Percentiles rank a stretch among this genome's conserved stretches.
These are phyloP conservation scores for Apiosordaria backusii DNA, from an alignment of 495 filamentous ascomycete species.

Conservation along the genomic window DNA sequence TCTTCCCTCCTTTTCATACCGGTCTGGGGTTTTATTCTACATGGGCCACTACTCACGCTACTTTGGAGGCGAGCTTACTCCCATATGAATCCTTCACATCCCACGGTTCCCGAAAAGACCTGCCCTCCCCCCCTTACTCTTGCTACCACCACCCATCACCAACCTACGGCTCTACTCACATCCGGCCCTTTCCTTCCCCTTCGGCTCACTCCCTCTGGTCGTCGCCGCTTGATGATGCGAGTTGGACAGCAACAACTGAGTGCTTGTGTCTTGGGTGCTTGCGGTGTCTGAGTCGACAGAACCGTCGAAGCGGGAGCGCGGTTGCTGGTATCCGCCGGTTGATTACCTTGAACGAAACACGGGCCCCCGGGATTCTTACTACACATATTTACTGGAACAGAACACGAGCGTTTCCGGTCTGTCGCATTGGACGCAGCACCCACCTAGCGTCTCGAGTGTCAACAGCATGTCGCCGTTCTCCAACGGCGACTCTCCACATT, in stretches of 20 bases:
- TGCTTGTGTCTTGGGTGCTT: constrained; percentile 14
- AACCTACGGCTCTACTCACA: not conserved
- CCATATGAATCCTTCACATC: constrained; percentile 34
- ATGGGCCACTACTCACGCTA: constrained; percentile 8
- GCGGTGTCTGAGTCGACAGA: constrained; percentile 15
- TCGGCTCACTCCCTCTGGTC: constrained; percentile 4
- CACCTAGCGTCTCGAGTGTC: constrained; percentile 16
- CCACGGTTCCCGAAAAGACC: constrained; percentile 28
- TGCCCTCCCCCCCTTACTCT: constrained; percentile 15
- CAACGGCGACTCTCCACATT: constrained; percentile 49
- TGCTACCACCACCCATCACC: constrained; percentile 5
- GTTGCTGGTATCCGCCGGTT: not conserved
- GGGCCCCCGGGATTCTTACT: not conserved
- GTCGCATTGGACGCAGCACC: not conserved
- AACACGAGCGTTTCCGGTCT: not conserved
- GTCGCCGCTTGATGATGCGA: constrained; percentile 25
- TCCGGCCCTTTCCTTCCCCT: not conserved
- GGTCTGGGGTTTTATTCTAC: not conserved
- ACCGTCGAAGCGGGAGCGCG: not conserved
- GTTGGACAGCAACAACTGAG: constrained; percentile 15
- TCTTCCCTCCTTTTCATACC: not conserved
- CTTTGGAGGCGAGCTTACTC: constrained; percentile 20
- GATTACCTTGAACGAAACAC: constrained; percentile 8
- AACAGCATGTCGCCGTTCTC: constrained; percentile 48
- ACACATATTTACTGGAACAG: not conserved